Percentiles rank a stretch among this genome's conserved stretches.
Evolutionary conservation across 2,329 filamentous ascomycete genomes (phyloP).

Genomic region (Elsinoe perseae): DNA sequence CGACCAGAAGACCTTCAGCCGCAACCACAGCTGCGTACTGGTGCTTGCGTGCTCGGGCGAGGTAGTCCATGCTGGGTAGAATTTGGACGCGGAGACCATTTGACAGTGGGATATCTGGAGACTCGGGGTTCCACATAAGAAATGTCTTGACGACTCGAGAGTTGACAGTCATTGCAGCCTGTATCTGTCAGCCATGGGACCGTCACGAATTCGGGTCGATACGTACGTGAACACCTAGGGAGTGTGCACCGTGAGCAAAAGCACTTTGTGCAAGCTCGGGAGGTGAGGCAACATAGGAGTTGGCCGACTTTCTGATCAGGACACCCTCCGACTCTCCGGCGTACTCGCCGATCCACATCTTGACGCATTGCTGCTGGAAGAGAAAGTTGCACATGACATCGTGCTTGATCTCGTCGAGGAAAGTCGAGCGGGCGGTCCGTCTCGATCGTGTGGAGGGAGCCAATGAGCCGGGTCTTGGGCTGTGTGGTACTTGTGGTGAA

Average conservation of each 20-base stretch:
- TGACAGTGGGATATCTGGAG: constrained; percentile 65
- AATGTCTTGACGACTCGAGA: constrained; percentile 73
- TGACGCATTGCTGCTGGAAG: constrained; percentile 69
- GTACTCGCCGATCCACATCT: constrained; percentile 65
- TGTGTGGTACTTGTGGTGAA: constrained; percentile 3
- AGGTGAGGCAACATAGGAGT: constrained; percentile 66
- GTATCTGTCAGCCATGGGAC: constrained; percentile 21
- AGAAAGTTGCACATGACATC: constrained; percentile 79
- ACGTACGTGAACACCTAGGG: constrained; percentile 62
- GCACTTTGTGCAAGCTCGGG: constrained; percentile 53
- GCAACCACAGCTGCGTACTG: constrained; percentile 76
- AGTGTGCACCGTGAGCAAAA: constrained; percentile 56
- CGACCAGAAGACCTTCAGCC: constrained; percentile 60
- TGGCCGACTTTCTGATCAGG: constrained; percentile 59
- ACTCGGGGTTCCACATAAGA: constrained; percentile 62
- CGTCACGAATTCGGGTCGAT: not conserved
- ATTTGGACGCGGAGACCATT: constrained; percentile 76
- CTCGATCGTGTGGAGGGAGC: constrained; percentile 6
- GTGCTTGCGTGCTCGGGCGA: constrained; percentile 64
- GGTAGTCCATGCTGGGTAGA: constrained; percentile 61
- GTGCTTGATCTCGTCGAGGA: constrained; percentile 66
- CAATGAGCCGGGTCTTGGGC: constrained; percentile 36
- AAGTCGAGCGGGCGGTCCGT: constrained; percentile 24
- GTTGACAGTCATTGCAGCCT: constrained; percentile 75
- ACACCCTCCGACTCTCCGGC: constrained; percentile 64